Percentiles rank a stretch among this genome's conserved stretches.
Conservation (phyloP, 495 filamentous ascomycete genomes). For the Lentithecium fluviatile region DNA sequence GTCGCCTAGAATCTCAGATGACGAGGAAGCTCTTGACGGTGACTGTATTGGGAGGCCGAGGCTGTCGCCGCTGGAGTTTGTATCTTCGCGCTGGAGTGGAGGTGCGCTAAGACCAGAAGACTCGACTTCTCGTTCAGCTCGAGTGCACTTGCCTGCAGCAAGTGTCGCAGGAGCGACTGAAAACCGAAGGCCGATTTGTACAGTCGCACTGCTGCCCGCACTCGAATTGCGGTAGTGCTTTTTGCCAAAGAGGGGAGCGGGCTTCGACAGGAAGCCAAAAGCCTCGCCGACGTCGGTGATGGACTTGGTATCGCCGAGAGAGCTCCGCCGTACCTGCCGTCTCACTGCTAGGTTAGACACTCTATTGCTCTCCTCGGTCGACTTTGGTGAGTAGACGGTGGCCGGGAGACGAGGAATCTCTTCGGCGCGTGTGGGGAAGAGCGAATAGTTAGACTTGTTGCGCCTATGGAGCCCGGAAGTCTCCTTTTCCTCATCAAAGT, state of each 20-base stretch:
- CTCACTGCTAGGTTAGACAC: constrained; percentile 20
- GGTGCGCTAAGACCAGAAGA: background rate
- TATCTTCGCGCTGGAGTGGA: constrained; percentile 24
- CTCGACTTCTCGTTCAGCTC: constrained; percentile 1
- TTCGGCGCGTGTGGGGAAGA: constrained; percentile 36
- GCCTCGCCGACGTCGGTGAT: constrained; percentile 36
- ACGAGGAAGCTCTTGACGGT: constrained; percentile 20
- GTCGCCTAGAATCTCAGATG: constrained; percentile 1
- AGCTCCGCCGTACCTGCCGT: constrained; percentile 25
- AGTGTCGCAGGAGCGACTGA: constrained; percentile 36
- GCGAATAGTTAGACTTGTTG: constrained; percentile 33
- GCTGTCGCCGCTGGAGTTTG: constrained; percentile 21
- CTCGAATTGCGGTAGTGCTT: constrained; percentile 25
- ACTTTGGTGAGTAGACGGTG: constrained; percentile 33
- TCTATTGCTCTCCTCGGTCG: background rate
- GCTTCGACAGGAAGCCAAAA: constrained; percentile 24
- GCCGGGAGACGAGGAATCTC: constrained; percentile 37
- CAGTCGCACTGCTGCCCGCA: constrained; percentile 36
- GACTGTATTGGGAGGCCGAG: constrained; percentile 33
- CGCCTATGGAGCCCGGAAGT: constrained; percentile 27
- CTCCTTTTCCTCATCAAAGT: constrained; percentile 4
- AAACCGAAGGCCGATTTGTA: constrained; percentile 38
- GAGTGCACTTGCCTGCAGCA: constrained; percentile 34
- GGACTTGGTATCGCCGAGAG: constrained; percentile 22
- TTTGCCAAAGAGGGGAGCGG: constrained; percentile 22